Base-by-base conservation (phyloP, 2,329 filamentous ascomycete species). In the Cercospora sojina region DNA sequence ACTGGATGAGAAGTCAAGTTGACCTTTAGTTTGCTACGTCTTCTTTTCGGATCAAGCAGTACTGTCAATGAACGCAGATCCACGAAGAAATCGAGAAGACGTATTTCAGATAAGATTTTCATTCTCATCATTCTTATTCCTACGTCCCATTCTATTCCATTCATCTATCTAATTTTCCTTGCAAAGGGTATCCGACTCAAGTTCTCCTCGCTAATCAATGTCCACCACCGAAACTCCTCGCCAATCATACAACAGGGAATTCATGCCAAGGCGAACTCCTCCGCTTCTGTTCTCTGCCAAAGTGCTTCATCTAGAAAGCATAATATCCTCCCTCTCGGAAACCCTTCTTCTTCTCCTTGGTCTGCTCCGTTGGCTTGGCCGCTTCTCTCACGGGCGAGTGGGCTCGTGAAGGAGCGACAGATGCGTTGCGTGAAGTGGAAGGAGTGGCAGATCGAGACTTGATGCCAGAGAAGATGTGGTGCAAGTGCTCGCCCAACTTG, bases 391-490 rank as follows among this genome's bases (percentile, higher is more conserved):
- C n/a, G 4, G 59, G 59, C 7, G 43, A 53, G 20, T 51, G 43
- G 0, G 41, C 43, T 27, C 59, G 20, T 47, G 59, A 62, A 1
- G 59, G 25, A n/a, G 41, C 43, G 29, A 62, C 59, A 9, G 59
- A 62, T 3, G 47, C 55, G 43, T 62, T 62, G 41, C 59, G 41
- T 35, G 41, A 32, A 6, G 59, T 32, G 1, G 32, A 41, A 6
- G 60, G 60, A 5, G 60, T 62, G 31, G 47, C 27, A 20, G 31
- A 18, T 8, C 31, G 49, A 10, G 60, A 62, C n/a, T 62, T 62
- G 43, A 56, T 56, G 1, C 47, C 60, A 20, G 60, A 49, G 60
- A 63, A 63, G n/a, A 63, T 63, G 60, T 63, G 60, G 51, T 55
- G 31, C 20, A 63, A 23, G 20, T 63, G 60, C 27, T 63, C 60